Evolutionary conservation across 129 eudicot species (phyloP).

Genomic region (Flaveria ramosissima): DNA sequence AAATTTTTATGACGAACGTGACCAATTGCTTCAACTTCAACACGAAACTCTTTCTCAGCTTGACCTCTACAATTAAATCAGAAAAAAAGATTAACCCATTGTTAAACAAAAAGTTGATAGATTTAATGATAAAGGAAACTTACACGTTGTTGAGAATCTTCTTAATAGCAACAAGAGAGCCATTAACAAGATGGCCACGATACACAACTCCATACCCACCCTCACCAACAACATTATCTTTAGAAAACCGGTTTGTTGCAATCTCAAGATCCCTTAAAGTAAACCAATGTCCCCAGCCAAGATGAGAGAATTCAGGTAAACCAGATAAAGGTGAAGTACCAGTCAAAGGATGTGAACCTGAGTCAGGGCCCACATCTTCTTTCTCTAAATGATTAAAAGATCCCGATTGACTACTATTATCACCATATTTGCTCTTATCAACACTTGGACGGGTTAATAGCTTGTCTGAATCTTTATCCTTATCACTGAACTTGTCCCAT

Average conservation of each 20-base stretch:
- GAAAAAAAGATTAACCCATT: neutral
- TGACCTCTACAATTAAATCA: conserved; percentile 57
- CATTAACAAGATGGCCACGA: conserved; percentile 65
- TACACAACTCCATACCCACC: conserved; percentile 90
- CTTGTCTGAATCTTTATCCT: conserved; percentile 67
- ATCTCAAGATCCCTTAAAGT: conserved; percentile 74
- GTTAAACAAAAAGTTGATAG: neutral
- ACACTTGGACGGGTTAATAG: conserved; percentile 43
- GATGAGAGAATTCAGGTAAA: conserved; percentile 76
- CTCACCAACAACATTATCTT: conserved; percentile 79
- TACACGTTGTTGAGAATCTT: conserved; percentile 81
- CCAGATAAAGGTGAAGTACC: conserved; percentile 67
- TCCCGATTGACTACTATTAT: conserved; percentile 54
- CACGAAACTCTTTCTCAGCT: conserved; percentile 77
- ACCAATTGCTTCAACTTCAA: conserved; percentile 91
- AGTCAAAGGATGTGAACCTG: conserved; percentile 61
- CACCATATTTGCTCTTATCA: conserved; percentile 51
- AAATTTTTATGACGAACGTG: conserved; percentile 84
- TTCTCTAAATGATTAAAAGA: conserved; percentile 63
- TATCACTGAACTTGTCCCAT: conserved; percentile 61
- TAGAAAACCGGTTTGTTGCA: conserved; percentile 72
- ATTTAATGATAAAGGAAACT: conserved; percentile 21
- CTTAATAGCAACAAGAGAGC: conserved; percentile 75
- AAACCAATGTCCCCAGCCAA: conserved; percentile 98
- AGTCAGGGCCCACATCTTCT: conserved; percentile 44